Base-by-base conservation (phyloP, 2,329 filamentous ascomycete species). In the Colletotrichum sp. region DNA sequence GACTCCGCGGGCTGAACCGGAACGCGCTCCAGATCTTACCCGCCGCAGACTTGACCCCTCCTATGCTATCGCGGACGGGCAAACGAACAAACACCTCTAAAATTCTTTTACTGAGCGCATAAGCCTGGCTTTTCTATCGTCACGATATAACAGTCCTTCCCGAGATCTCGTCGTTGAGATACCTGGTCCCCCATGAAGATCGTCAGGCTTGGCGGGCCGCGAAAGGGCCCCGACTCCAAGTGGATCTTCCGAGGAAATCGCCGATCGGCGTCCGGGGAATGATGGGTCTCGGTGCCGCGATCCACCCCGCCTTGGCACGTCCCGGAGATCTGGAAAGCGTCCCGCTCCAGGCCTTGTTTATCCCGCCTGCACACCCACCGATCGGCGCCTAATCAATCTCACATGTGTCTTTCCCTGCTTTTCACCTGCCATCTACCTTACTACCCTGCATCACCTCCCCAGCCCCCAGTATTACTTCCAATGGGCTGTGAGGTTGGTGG, bases 41-140 rank as follows among this genome's bases (percentile, higher is more conserved):
- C 43, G n/a, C 43, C n/a, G 10, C 43, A 21, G 43, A 1, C 43
- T 1, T 21, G 9, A 0, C 38, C 8, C 9, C 5, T 48, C 18
- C 43, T n/a, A 21, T 0, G 2, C 0, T 48, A n/a, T 48, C 18
- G 10, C 8, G 18, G 38, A 5, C 38, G 9, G 9, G 5, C 18
- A 48, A 48, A 12, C 8, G 18, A 1, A n/a, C 18, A 43, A 10
- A 9, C 16, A 3, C 36, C 8, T 0, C 1, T 5, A 43, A 0
- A 36, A 36, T 6, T 7, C 14, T 0, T 8, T 21, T 4, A 13
- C 43, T 48, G 43, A 4, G 43, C n/a, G 10, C 10, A 7, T 7
- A 4, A 21, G 10, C 2, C 2, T 52, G 3, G 2, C 0, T 12
- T 48, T 48, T 4, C 10, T 4, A 21, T 13, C 2, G 0, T 7